Conservation (phyloP, 2,329 filamentous ascomycete genomes). For the Drechslera avenae region DNA sequence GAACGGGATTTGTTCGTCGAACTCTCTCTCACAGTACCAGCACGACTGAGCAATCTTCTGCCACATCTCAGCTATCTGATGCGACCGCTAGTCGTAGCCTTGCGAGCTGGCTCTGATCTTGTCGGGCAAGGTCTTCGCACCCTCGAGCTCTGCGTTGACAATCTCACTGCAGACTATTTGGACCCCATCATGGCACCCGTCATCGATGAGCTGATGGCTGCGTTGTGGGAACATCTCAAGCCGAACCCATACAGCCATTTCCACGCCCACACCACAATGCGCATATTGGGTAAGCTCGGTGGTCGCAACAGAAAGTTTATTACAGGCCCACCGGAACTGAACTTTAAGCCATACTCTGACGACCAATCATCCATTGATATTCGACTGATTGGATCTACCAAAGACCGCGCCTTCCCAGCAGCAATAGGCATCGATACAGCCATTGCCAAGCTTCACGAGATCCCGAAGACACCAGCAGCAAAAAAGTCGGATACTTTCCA, state of each 20-base stretch:
- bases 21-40: constrained; percentile 92
- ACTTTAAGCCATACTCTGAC: constrained; percentile 84
- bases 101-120: constrained; percentile 88
- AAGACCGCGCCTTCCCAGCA: constrained; percentile 84
- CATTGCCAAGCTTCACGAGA: constrained; percentile 83
- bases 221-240: constrained; percentile 91
- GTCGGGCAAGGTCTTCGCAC: constrained; percentile 94
- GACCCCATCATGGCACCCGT: constrained; percentile 99
- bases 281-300: constrained; percentile 94
- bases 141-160: constrained; percentile 95
- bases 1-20: constrained; percentile 98
- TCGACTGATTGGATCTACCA: constrained; percentile 84
- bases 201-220: constrained; percentile 98
- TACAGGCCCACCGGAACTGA: constrained; percentile 82
- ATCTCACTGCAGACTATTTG: constrained; percentile 94
- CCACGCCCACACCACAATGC: constrained; percentile 95
- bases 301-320: constrained; percentile 95
- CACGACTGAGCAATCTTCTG: constrained; percentile 88
- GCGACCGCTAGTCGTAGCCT: constrained; percentile 93
- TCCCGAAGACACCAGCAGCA: constrained; percentile 64
- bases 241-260: constrained; percentile 96
- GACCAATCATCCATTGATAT: constrained; percentile 87
- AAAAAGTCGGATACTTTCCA: constrained; percentile 82
- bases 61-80: constrained; percentile 96
- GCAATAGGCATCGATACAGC: constrained; percentile 87